Conservation (phyloP, 225 moss, liverwort and hornwort genomes). For the Physcomitrium patens region DNA sequence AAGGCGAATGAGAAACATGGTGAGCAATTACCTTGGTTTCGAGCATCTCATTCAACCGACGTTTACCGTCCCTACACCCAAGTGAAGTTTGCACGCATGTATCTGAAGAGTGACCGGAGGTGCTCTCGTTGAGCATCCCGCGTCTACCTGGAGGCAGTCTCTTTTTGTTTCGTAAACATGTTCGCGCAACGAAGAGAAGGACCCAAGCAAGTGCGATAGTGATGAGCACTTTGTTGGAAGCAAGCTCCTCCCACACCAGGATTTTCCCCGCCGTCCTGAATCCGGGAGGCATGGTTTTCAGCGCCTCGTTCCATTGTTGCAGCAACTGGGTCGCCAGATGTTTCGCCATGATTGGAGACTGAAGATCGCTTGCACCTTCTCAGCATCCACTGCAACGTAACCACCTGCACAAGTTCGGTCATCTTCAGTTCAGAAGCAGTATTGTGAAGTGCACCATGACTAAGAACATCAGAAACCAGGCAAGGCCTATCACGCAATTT, state of each 20-base stretch:
- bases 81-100: neutral
- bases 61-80: neutral
- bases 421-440: too few species aligned
- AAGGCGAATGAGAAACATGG: neutral
- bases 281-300: conserved; percentile 34
- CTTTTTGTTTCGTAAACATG: conserved; percentile 23
- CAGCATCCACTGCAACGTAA: neutral
- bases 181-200: conserved; percentile 35
- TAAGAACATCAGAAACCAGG: too few species aligned
- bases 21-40: neutral
- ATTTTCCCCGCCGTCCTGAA: conserved; percentile 31
- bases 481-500: too few species aligned
- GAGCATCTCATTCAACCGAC: neutral
- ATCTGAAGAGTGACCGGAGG: too few species aligned
- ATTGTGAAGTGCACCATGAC: too few species aligned
- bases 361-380: neutral
- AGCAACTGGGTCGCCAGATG: conserved; percentile 30
- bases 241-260: conserved; percentile 37
- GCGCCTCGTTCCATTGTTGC: conserved; percentile 36
- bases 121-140: neutral
- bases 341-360: conserved; percentile 37
- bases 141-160: conserved; percentile 48
- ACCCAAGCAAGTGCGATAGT: conserved; percentile 36
- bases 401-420: too few species aligned
- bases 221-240: conserved; percentile 38